Conservation (phyloP, 495 filamentous ascomycete genomes). For the Massariosphaeria phaeospora region DNA sequence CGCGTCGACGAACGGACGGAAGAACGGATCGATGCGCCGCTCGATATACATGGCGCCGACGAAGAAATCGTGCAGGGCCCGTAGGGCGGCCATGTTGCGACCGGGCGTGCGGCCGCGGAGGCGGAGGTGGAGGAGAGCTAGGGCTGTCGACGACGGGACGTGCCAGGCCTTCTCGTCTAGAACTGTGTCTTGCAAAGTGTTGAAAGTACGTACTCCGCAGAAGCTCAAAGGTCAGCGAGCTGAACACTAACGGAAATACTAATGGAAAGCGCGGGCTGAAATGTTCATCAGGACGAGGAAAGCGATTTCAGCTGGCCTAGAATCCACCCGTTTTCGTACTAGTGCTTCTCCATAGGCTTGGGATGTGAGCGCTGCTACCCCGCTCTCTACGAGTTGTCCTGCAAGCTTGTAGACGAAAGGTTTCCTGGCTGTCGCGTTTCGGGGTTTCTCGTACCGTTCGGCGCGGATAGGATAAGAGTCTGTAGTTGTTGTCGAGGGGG, state of each 20-base stretch:
- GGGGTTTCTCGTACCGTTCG: not conserved
- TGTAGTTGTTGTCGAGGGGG: not conserved
- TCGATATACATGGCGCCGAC: conserved; percentile 11
- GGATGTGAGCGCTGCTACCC: too few species aligned
- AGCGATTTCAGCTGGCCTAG: too few species aligned
- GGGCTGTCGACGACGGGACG: conserved; percentile 4
- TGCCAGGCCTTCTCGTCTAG: conserved; percentile 2
- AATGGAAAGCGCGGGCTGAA: too few species aligned
- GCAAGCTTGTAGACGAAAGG: not conserved
- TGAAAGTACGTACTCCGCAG: not conserved
- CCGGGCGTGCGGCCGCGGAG: not conserved
- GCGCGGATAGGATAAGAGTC: not conserved
- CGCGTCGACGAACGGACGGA: conserved; percentile 14
- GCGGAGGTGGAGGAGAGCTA: conserved; percentile 1
- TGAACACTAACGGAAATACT: too few species aligned
- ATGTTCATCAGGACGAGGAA: too few species aligned
- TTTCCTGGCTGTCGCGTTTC: not conserved
- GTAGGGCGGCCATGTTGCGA: conserved; percentile 11
- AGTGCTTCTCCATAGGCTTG: too few species aligned
- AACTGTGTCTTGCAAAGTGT: conserved; percentile 8
- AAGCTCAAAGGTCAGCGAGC: conserved; percentile 5
- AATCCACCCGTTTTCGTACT: too few species aligned
- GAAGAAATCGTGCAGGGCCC: conserved; percentile 13
- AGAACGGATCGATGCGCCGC: conserved; percentile 10
- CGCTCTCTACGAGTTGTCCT: not conserved